Percentiles rank a stretch among this genome's conserved stretches.
Conservation (phyloP, 164 flowering plant genomes). For the Nymphaea colorata region DNA sequence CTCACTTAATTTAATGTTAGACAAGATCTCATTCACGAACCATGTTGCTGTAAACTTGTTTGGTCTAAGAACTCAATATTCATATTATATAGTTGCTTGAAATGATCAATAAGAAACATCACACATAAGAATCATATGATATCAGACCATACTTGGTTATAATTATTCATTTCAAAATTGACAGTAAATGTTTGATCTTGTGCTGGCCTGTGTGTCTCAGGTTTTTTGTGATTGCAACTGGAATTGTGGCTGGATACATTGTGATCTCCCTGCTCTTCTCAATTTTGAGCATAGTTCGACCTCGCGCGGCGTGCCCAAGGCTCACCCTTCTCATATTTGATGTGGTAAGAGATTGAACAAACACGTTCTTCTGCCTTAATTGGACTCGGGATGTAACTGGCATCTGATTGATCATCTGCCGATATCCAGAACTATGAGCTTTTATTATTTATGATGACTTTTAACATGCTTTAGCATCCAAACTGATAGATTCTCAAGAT, state of each 20-base stretch:
- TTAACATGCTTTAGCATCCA: too few relatives aligned
- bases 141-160: too few relatives aligned
- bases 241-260: slow-evolving; percentile 47
- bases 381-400: too few relatives aligned
- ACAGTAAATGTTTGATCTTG: not conserved
- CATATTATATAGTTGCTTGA: too few relatives aligned
- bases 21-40: not conserved
- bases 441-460: too few relatives aligned
- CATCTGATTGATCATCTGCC: too few relatives aligned
- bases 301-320: slow-evolving; percentile 34
- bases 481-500: too few relatives aligned
- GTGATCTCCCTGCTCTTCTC: slow-evolving; percentile 72
- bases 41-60: not conserved
- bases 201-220: slow-evolving; percentile 15
- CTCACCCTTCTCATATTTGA: slow-evolving; percentile 49
- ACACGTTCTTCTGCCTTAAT: too few relatives aligned
- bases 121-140: too few relatives aligned
- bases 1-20: not conserved
- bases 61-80: not conserved
- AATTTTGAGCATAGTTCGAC: slow-evolving; percentile 52
- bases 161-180: not conserved
- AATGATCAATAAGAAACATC: too few relatives aligned
- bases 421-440: too few relatives aligned
- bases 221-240: slow-evolving; percentile 66
- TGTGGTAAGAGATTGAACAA: slow-evolving; percentile 26